Base-by-base conservation (phyloP, 495 filamentous ascomycete genomes). In the Talaromyces stipitatus region DNA sequence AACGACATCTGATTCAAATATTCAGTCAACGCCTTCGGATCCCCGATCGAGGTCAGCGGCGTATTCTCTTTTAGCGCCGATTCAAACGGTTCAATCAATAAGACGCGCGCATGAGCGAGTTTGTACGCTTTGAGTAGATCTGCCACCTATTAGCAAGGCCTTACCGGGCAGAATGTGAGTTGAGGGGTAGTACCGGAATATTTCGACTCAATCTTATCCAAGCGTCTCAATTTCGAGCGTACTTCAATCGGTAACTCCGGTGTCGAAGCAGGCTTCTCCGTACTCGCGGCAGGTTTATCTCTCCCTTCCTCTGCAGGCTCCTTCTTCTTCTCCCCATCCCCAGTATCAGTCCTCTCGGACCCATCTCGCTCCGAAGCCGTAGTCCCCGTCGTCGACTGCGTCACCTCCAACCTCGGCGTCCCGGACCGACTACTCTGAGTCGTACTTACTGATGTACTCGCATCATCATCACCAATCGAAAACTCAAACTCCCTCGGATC, bases 91-190 rank as follows among this genome's bases (percentile, higher is more conserved):
- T 97, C 94, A 63, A 97, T 95, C 2, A 85, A 80, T 5, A 85
- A 78, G 27, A 90, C 88, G 27, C 90, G 84, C 27, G 89, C 84
- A 72, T 97, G 94, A 3, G 92, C 92, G 50, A 89, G 82, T 50
- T 90, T 85, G 69, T 98, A 98, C 2, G 91, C 94, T 38, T 90
- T 87, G 51, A 97, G 78, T 0, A 98, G 79, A 62, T 97, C 94
- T 95, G 59, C 9, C 0, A 0, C 3, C 53, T 6, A 41, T 10
- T 23, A 48, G 24, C 20, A 24, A 59, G 62, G n/a, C n/a, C n/a
- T n/a, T 38, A 64, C 61, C n/a, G 36, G n/a, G 26, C 28, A n/a
- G 4, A 29, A 23, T 14, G 10, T 56, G 51, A n/a, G 3, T 29
- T 16, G 9, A 20, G 32, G n/a, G 20, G 6, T 57, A 76, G 45